Conservation (phyloP, 805 yeast genomes). For the Cyberlindnera samutprakarnensis region DNA sequence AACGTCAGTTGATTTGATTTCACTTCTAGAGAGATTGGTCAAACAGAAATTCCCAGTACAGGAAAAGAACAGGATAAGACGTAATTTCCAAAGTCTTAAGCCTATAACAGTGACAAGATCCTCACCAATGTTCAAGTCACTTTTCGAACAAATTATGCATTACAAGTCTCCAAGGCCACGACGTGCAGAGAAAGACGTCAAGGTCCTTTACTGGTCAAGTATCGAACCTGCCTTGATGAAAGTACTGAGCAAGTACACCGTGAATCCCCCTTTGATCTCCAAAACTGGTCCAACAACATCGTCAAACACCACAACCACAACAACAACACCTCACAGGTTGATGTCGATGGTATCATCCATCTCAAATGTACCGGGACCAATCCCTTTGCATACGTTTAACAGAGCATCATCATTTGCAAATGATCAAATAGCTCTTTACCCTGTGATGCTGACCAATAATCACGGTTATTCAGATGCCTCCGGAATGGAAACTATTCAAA, state of each 20-base stretch:
- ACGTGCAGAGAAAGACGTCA: constrained; percentile 63
- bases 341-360: too few relatives aligned
- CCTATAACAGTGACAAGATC: constrained; percentile 53
- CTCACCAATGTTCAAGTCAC: constrained; percentile 27
- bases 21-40: constrained; percentile 48
- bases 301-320: too few relatives aligned
- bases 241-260: constrained; percentile 48
- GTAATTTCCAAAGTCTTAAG: constrained; percentile 57
- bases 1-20: constrained; percentile 59
- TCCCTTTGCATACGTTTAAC: too few relatives aligned
- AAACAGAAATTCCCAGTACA: constrained; percentile 50
- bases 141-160: constrained; percentile 47
- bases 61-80: constrained; percentile 61
- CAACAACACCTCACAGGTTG: too few relatives aligned
- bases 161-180: constrained; percentile 60
- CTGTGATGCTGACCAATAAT: too few relatives aligned
- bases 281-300: too few relatives aligned
- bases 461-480: too few relatives aligned
- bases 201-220: constrained; percentile 54
- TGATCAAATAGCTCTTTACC: too few relatives aligned
- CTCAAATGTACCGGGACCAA: too few relatives aligned
- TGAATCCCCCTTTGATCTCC: constrained; percentile 16
- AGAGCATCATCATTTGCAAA: too few relatives aligned
- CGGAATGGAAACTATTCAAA: too few relatives aligned
- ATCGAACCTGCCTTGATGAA: constrained; percentile 46